Percentiles rank a stretch among this genome's conserved stretches.
Conservation (phyloP, 1,139 yeast species). For the Suhomyces coccinellae region DNA sequence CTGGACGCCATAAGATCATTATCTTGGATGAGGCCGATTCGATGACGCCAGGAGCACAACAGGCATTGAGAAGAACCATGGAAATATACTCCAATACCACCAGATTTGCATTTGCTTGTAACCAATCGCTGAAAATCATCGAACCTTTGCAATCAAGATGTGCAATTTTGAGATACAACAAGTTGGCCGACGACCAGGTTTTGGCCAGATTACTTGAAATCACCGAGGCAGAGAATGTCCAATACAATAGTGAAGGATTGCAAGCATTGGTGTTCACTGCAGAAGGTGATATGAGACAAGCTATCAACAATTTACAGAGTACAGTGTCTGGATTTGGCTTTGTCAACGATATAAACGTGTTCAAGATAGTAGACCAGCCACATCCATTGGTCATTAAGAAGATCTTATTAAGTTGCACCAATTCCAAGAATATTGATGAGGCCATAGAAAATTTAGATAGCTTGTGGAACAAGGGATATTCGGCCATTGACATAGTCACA, state of each 20-base stretch:
- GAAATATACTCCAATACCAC: constrained; percentile 93
- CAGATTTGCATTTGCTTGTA: constrained; percentile 96
- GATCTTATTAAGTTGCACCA: constrained; percentile 59
- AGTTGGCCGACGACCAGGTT: constrained; percentile 82
- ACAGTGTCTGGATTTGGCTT: constrained; percentile 92
- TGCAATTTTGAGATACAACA: constrained; percentile 85
- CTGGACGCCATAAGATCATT: constrained; percentile 75
- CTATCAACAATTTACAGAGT: constrained; percentile 88
- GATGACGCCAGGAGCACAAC: constrained; percentile 99
- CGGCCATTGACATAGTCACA: constrained; percentile 89
- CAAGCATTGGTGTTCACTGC: constrained; percentile 95
- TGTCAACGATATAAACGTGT: constrained; percentile 88
- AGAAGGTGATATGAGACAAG: constrained; percentile 99
- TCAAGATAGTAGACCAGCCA: constrained; percentile 94
- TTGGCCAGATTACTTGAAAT: constrained; percentile 74
- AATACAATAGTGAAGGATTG: constrained; percentile 86
- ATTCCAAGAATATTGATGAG: constrained; percentile 55
- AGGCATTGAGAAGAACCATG: constrained; percentile 96
- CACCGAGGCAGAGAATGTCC: constrained; percentile 65
- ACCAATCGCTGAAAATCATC: constrained; percentile 88
- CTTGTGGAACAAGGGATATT: constrained; percentile 88
- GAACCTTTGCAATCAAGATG: constrained; percentile 97
- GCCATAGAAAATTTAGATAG: constrained; percentile 66
- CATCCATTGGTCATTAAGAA: constrained; percentile 85
- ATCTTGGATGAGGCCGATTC: constrained; percentile 95